Base-by-base conservation (phyloP, 345 rosid species). In the Jatropha curcas region DNA sequence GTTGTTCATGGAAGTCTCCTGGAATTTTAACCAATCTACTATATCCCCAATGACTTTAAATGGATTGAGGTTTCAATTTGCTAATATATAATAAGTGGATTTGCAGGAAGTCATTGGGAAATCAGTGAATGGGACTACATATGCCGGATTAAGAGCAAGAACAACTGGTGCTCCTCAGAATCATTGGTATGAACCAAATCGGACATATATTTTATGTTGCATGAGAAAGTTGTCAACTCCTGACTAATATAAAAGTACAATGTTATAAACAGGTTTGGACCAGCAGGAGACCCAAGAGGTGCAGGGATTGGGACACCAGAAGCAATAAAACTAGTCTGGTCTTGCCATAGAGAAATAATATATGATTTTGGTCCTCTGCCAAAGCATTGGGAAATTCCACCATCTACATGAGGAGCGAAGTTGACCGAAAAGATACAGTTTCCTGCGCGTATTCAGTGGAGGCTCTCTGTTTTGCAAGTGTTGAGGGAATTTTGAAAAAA, bases 151-250 rank as follows among this genome's bases (percentile, higher is more conserved):
- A 66, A 88, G 99, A 86, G 97, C 93, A 74, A 82, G 99, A 78
- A 95, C 99, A 56, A 95, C 98, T 0, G 99, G 99, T 68, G 99
- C 98, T 62, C 99, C 98, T 11, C 99, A 95, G 86, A 92, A 95
- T 81, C 99, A 95, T 76, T 95, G 99, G 98, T 94, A 71, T 43
- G 84, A 16, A 27, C 33, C 22, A 34, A 34, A 59, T 31, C 57
- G 8, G 24, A 64, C 10, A 7, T n/a, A 13, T 27, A 48, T 19
- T 34, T 14, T n/a, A 22, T 25, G 27, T 53, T 53, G 37, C 30
- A 28, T 39, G 8, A 31, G 43, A 24, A 33, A 22, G 50, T 57
- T 17, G 30, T 73, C 22, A 16, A 22, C 14, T 34, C 37, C 39
- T 68, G 39, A 34, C 19, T 27, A n/a, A 43, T 64, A 12, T 27